A percentile compares a stretch with the other conserved stretches of the same genome.
These are phyloP conservation scores for Aspergillus sp. DNA, from an alignment of 2,329 filamentous ascomycete genomes.

Conservation along the genomic window DNA sequence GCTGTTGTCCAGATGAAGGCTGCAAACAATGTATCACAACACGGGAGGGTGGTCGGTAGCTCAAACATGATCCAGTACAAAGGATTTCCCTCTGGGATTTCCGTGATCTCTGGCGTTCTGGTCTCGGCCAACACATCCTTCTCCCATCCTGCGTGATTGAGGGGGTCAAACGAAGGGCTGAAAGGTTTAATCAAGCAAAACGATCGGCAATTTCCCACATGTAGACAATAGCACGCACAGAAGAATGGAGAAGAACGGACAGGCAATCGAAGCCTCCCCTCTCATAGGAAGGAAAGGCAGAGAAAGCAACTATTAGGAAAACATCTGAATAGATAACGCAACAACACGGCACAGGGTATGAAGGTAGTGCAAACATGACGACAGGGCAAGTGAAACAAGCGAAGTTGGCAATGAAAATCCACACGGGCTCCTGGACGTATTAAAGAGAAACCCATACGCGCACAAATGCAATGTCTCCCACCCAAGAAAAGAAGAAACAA, in stretches of 20 bases:
- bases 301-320: conserved; percentile 14
- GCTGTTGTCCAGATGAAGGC: conserved; percentile 14
- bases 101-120: background rate
- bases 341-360: conserved; percentile 37
- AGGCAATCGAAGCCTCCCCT: conserved; percentile 11
- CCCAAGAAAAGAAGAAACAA: conserved; percentile 29
- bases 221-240: conserved; percentile 13
- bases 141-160: background rate
- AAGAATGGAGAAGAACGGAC: conserved; percentile 16
- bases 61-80: conserved; percentile 3
- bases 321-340: conserved; percentile 19
- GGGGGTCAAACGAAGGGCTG: background rate
- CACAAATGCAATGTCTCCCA: conserved; percentile 33
- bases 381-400: conserved; percentile 14
- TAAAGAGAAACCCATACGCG: conserved; percentile 13
- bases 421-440: conserved; percentile 19
- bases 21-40: conserved; percentile 13
- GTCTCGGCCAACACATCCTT: background rate
- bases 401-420: conserved; percentile 17
- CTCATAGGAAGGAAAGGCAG: conserved; percentile 9
- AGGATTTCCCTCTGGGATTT: background rate
- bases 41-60: conserved; percentile 1
- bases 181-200: background rate
- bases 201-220: conserved; percentile 17
- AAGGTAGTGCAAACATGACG: conserved; percentile 29